Evolutionary conservation across 805 yeast genomes (phyloP).

Genomic region (Candida berthetii): DNA sequence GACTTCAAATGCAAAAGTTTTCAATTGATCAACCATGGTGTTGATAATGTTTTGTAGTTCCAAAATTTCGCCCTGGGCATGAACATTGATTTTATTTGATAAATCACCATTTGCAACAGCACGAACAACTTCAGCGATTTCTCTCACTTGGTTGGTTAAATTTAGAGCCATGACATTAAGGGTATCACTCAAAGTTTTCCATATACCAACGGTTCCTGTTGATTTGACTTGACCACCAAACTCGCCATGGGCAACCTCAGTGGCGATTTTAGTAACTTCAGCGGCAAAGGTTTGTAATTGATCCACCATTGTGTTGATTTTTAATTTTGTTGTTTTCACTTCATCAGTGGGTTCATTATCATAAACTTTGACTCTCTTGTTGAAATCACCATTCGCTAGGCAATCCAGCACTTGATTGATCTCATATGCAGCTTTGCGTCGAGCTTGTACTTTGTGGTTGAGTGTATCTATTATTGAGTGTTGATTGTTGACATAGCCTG

Average conservation of each 20-base stretch:
- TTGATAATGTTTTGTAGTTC: slow-evolving; percentile 84
- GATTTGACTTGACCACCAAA: slow-evolving; percentile 84
- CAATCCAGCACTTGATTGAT: slow-evolving; percentile 84
- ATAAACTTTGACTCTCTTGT: slow-evolving; percentile 65
- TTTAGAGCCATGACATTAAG: slow-evolving; percentile 89
- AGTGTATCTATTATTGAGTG: neutral
- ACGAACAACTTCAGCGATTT: slow-evolving; percentile 83
- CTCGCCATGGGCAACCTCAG: slow-evolving; percentile 86
- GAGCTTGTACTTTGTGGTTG: neutral
- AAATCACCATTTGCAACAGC: slow-evolving; percentile 87
- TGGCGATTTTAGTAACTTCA: slow-evolving; percentile 81
- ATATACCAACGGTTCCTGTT: slow-evolving; percentile 70
- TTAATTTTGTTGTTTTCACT: slow-evolving; percentile 72
- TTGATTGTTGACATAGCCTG: neutral
- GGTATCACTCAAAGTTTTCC: slow-evolving; percentile 84
- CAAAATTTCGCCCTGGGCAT: slow-evolving; percentile 86
- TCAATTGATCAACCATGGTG: slow-evolving; percentile 86
- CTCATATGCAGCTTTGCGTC: slow-evolving; percentile 35
- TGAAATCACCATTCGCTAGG: slow-evolving; percentile 78
- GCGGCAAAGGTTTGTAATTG: slow-evolving; percentile 78
- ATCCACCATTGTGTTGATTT: slow-evolving; percentile 84
- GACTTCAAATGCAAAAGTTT: slow-evolving; percentile 82
- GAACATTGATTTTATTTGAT: slow-evolving; percentile 77
- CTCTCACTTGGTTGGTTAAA: slow-evolving; percentile 83
- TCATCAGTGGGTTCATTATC: slow-evolving; percentile 59